A percentile compares a stretch with the other conserved stretches of the same genome.
Conservation (phyloP, 805 yeast genomes). For the Kodamaea fukazawae region DNA sequence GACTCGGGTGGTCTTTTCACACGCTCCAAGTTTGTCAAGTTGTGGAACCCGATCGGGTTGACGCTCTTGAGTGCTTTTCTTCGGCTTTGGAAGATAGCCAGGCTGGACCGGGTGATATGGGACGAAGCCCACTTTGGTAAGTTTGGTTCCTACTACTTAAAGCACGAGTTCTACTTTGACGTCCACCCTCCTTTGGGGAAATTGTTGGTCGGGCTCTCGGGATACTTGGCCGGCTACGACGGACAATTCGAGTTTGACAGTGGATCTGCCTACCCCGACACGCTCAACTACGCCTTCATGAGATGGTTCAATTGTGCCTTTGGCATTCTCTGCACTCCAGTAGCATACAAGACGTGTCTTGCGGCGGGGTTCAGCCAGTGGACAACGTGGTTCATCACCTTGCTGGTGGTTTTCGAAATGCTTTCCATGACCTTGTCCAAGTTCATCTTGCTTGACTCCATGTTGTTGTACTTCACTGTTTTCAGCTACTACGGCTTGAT, state of each 20-base stretch:
- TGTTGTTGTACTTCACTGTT: conserved; percentile 72
- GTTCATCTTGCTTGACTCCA: conserved; percentile 73
- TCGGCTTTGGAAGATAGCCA: conserved; percentile 58
- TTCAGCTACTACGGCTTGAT: conserved; percentile 34
- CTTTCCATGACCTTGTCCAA: conserved; percentile 68
- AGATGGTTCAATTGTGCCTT: conserved; percentile 69
- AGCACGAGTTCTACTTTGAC: conserved; percentile 79
- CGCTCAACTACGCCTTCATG: conserved; percentile 61
- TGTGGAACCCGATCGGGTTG: conserved; percentile 9
- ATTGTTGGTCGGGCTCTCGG: conserved; percentile 75
- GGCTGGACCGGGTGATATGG: conserved; percentile 68
- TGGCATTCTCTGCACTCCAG: conserved; percentile 63
- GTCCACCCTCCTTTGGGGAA: conserved; percentile 89
- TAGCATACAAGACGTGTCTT: conserved; percentile 52
- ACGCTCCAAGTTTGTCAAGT: background rate
- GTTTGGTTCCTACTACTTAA: conserved; percentile 76
- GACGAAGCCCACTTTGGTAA: conserved; percentile 91
- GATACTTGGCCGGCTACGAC: conserved; percentile 78
- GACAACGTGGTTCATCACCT: conserved; percentile 58
- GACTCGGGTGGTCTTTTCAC: conserved; percentile 6
- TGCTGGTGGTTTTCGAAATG: conserved; percentile 65
- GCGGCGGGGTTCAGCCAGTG: conserved; percentile 24
- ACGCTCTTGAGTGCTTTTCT: conserved; percentile 26
- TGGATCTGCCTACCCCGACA: conserved; percentile 62
- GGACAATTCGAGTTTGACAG: conserved; percentile 73